Base-by-base conservation (phyloP, 441 rosid species). In the Euphorbia schlechtendalii region DNA sequence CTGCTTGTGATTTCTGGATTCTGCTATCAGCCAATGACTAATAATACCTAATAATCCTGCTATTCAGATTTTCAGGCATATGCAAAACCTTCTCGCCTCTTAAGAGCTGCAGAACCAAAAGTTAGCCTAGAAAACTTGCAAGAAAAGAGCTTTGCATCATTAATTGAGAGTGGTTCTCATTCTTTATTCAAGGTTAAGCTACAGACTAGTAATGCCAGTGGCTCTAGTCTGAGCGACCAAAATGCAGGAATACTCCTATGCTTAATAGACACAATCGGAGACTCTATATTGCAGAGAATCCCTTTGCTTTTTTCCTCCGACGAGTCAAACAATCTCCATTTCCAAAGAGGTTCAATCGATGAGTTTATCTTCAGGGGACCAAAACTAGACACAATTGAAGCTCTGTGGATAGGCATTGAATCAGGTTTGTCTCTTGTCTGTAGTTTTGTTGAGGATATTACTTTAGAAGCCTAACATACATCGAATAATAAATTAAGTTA, bases 351-450 rank as follows among this genome's bases (percentile, higher is more conserved):
- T 28, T 84, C 82, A 28, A 71, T 79, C 64, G 93, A 92, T 71
- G 93, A 84, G 52, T 84, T 89, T 79, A 61, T 70, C 13, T 89
- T 92, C 41, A 41, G 63, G 76, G 98, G 92, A 43, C 83, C 91
- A 0, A 65, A 69, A 68, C 71, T 89, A 5, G 82, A 78, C 27
- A 71, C 70, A 61, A 73, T 87, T 74, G 81, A 73, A 80, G 91
- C 95, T 70, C 70, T 89, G 63, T 92, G 98, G 98, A 69, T 87
- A 63, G 59, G 98, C 69, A 62, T 85, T 54, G 90, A 86, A 70
- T 83, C 96, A 80, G 95, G 98, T 91, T 68, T 64, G 89, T 66
- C 52, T 69, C 52, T 48, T 13, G 0, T 40, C 24, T 4, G n/a
- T n/a, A 43, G 3, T 18, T 40, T 13, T 34, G 21, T 34, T n/a